Conservation (phyloP, 2,329 filamentous ascomycete species). For the Cercospora sp. region DNA sequence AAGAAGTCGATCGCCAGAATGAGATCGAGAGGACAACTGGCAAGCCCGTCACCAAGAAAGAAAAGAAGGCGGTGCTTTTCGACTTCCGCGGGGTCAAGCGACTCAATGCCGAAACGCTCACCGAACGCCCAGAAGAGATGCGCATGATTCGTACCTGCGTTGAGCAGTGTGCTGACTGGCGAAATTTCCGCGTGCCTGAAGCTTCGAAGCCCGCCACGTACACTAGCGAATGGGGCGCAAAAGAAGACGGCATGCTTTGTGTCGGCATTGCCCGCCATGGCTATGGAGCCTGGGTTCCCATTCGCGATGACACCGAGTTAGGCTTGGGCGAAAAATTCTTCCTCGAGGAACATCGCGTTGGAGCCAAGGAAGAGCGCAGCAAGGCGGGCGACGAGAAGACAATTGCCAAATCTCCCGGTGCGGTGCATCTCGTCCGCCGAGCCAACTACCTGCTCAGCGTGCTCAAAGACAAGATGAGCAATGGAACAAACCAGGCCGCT, state of each 20-base stretch:
- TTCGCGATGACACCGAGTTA: constrained; percentile 86
- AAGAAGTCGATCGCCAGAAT: constrained; percentile 65
- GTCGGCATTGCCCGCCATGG: constrained; percentile 91
- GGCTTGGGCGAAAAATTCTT: constrained; percentile 89
- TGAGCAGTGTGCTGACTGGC: constrained; percentile 63
- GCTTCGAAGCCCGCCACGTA: constrained; percentile 92
- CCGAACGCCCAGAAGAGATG: constrained; percentile 88
- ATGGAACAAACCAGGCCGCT: constrained; percentile 66
- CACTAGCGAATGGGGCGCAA: constrained; percentile 85
- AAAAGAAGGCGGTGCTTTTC: constrained; percentile 94
- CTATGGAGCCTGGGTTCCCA: constrained; percentile 92
- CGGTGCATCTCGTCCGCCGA: constrained; percentile 91
- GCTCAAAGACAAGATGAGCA: constrained; percentile 74
- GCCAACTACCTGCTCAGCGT: constrained; percentile 96
- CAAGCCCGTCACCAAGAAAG: constrained; percentile 89
- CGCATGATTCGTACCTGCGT: constrained; percentile 77
- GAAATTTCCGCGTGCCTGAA: constrained; percentile 81
- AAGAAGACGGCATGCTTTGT: constrained; percentile 95
- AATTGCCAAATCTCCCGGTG: constrained; percentile 85
- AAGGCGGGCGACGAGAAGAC: constrained; percentile 69
- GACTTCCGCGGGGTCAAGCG: constrained; percentile 92
- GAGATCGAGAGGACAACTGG: constrained; percentile 68
- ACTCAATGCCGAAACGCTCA: constrained; percentile 90
- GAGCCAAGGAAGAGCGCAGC: constrained; percentile 89
- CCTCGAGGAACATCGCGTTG: constrained; percentile 95